phyloP scores from a whole-genome alignment of 441 rosid genomes.

The Monsonia emarginata region DNA sequence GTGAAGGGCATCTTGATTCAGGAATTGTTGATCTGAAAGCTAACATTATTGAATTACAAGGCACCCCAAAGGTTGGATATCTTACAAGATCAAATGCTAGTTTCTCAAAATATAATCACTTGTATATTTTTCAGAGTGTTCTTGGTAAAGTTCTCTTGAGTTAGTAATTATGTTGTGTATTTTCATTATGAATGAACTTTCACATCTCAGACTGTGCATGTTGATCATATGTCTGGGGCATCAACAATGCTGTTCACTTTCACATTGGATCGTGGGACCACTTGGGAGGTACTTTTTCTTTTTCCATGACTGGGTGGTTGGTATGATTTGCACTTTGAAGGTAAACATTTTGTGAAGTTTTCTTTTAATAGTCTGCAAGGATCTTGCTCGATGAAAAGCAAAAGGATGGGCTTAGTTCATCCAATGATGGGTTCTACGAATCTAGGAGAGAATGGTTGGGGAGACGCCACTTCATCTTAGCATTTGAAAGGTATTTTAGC shows the following conservation, averaged over 20 bases:
- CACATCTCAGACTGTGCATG: conserved; percentile 58
- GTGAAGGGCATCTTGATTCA: conserved; percentile 86
- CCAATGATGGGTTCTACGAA: conserved; percentile 84
- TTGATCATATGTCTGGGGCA: conserved; percentile 94
- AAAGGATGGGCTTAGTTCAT: conserved; percentile 71
- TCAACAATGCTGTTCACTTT: conserved; percentile 80
- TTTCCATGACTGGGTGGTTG: conserved; percentile 4
- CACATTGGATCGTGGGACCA: conserved; percentile 81
- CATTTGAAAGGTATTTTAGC: conserved; percentile 70
- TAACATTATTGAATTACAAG: conserved; percentile 62
- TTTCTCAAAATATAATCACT: conserved; percentile 21
- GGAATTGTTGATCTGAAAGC: conserved; percentile 97
- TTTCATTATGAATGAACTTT: background rate
- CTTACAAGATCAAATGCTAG: conserved; percentile 19
- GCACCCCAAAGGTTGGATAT: conserved; percentile 68
- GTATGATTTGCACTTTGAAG: conserved; percentile 12
- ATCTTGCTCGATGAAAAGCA: conserved; percentile 65
- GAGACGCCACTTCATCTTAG: conserved; percentile 78
- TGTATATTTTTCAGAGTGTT: conserved; percentile 43
- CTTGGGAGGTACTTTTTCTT: conserved; percentile 65
- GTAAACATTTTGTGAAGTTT: conserved; percentile 15
- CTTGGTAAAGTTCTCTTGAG: conserved; percentile 78
- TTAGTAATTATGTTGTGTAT: background rate
- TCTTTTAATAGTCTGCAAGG: conserved; percentile 60
- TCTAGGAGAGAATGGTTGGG: conserved; percentile 98